phyloP scores from a whole-genome alignment of 169 alveolate genomes.

The Cryptosporidium andersoni region DNA sequence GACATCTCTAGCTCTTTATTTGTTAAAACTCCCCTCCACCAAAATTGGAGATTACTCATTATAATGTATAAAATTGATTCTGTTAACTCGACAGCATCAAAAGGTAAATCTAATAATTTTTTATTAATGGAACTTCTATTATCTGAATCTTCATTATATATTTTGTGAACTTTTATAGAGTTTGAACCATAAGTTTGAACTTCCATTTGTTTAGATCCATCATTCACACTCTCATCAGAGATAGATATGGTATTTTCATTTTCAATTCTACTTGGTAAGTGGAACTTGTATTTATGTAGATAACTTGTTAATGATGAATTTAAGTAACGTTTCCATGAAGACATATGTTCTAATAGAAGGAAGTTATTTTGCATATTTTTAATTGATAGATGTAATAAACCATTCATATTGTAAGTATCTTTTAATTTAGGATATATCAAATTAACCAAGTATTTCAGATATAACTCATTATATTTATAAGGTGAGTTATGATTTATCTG shows the following conservation, averaged over 20 bases:
- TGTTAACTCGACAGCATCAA: conserved; percentile 38
- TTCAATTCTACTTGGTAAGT: conserved; percentile 10
- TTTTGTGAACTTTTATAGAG: conserved; percentile 7
- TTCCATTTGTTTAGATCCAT: neutral
- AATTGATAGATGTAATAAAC: conserved; percentile 32
- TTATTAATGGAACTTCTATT: too few species aligned
- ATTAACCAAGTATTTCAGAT: neutral
- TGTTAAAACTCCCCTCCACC: conserved; percentile 67
- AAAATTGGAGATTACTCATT: conserved; percentile 24
- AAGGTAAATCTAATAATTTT: neutral
- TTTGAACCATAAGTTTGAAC: neutral
- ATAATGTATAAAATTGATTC: conserved; percentile 38
- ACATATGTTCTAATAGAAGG: conserved; percentile 47
- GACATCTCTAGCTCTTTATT: conserved; percentile 61
- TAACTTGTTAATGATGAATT: conserved; percentile 26
- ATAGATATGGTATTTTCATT: neutral
- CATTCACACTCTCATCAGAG: neutral
- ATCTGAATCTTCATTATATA: too few species aligned
- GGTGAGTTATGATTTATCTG: conserved; percentile 45
- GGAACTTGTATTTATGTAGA: conserved; percentile 36
- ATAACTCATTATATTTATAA: conserved; percentile 12
- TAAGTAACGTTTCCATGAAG: conserved; percentile 64
- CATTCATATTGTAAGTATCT: conserved; percentile 23
- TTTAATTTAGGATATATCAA: conserved; percentile 36
- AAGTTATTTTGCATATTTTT: conserved; percentile 61